Evolutionary conservation across 805 yeast species (phyloP).

Genomic region (Candida nemodendra): DNA sequence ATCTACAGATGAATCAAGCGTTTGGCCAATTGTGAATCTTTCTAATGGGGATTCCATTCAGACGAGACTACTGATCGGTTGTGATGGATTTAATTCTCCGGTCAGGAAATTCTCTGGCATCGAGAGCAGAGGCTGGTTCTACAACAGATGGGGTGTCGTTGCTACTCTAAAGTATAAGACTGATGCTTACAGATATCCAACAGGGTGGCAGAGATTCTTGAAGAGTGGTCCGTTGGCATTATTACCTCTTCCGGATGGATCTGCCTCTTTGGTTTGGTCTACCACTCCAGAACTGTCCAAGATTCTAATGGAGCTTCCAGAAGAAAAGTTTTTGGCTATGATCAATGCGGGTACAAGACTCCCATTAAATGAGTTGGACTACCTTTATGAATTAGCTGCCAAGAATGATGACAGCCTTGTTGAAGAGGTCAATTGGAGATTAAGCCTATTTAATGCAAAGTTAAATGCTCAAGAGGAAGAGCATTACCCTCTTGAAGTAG

Average conservation of each 20-base stretch:
- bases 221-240: slow-evolving; percentile 92
- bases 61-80: slow-evolving; percentile 83
- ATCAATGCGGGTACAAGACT: slow-evolving; percentile 87
- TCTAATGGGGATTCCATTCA: slow-evolving; percentile 61
- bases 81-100: slow-evolving; percentile 95
- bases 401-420: slow-evolving; percentile 44
- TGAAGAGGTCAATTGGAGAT: slow-evolving; percentile 75
- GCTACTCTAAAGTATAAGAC: slow-evolving; percentile 77
- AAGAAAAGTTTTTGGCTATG: slow-evolving; percentile 62
- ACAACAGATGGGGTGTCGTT: slow-evolving; percentile 87
- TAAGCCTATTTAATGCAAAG: slow-evolving; percentile 37
- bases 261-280: slow-evolving; percentile 94
- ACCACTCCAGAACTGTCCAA: slow-evolving; percentile 73
- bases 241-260: slow-evolving; percentile 80
- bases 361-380: slow-evolving; percentile 71
- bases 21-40: slow-evolving; percentile 78
- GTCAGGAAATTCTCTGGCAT: slow-evolving; percentile 81
- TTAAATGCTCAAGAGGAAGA: slow-evolving; percentile 48
- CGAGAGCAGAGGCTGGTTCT: slow-evolving; percentile 89
- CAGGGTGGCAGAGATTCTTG: slow-evolving; percentile 93
- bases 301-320: slow-evolving; percentile 55
- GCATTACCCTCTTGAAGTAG: slow-evolving; percentile 65
- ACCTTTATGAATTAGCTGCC: slow-evolving; percentile 50
- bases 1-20: slow-evolving; percentile 35
- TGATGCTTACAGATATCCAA: slow-evolving; percentile 58